Evolutionary conservation across 495 filamentous ascomycete genomes (phyloP), one percentile per base, ranked within the genome.

Genomic region (Apodospora peruviana): DNA sequence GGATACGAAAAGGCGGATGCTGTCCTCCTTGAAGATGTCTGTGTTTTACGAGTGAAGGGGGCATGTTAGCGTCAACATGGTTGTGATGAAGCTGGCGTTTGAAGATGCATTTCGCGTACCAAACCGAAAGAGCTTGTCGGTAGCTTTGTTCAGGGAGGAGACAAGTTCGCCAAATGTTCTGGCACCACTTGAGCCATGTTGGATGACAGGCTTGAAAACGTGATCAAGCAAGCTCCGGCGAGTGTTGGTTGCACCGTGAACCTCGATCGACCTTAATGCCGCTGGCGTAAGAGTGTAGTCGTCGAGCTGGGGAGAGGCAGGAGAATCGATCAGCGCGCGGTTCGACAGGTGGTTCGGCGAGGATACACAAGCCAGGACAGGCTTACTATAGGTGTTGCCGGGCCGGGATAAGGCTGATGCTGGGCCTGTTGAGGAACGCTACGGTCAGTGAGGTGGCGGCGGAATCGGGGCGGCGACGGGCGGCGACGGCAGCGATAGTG

Each of bases 1-100:
- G 64, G 93, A 87, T 45, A 96, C 70, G 68, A 84, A 90, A 45
- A 91, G 77, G 5, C 80, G 76, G 42, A 95, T 86, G n/a, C 83
- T 80, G 23, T 87, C 80, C 36, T 94, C 79, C 37, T 93, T 84
- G 73, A 91, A 96, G 58, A 98, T 86, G 54, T 89, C 90, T 91
- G 55, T 51, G 63, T 43, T 62, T 48, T 34, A 34, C 20, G 12
- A 19, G 43, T 2, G 17, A 34, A 32, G 21, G 11, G 37, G 19
- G 12, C n/a, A n/a, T n/a, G 51, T 5, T 17, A 18, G 34, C 12
- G 22, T n/a, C n/a, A n/a, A n/a, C n/a, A n/a, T n/a, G n/a, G n/a
- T n/a, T n/a, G n/a, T n/a, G n/a, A n/a, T n/a, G n/a, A n/a, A n/a
- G n/a, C n/a, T n/a, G n/a, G n/a, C n/a, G n/a, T n/a, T n/a, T n/a